These are phyloP conservation scores for Senna siamea DNA, from an alignment of 306 rosid species.

Conservation along the genomic window DNA sequence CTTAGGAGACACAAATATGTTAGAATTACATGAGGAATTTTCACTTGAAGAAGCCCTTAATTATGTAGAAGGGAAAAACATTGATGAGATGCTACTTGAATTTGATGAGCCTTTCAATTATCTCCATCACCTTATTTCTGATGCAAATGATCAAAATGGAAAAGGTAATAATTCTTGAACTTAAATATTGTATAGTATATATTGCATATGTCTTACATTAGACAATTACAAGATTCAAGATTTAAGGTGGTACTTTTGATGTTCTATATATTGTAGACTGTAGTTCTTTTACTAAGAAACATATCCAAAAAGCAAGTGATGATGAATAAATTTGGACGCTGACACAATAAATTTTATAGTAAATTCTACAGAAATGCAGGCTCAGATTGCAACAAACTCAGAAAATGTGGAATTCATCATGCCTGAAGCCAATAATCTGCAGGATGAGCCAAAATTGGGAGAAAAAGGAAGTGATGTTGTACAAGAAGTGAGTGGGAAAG, in stretches of 20 bases:
- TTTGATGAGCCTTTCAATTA: background rate
- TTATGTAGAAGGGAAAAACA: background rate
- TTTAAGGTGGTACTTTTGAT: too few relatives aligned
- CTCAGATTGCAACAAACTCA: background rate
- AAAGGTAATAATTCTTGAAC: background rate
- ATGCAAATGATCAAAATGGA: background rate
- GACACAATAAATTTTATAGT: background rate
- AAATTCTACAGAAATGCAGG: background rate
- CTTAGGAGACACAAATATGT: too few relatives aligned
- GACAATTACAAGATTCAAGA: too few relatives aligned
- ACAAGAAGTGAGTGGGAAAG: too few relatives aligned
- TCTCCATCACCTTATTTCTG: background rate
- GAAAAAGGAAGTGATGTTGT: background rate
- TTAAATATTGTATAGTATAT: too few relatives aligned
- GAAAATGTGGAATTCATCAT: background rate
- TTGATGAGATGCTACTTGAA: background rate
- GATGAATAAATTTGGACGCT: background rate
- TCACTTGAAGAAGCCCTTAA: background rate
- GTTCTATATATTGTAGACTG: too few relatives aligned
- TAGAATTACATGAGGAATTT: background rate
- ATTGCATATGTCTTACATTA: too few relatives aligned
- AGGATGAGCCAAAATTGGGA: background rate
- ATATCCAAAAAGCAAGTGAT: background rate
- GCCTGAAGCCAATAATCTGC: background rate
- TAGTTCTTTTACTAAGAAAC: background rate